phyloP scores from a whole-genome alignment of 2,329 filamentous ascomycete species.

The Colletotrichum australisinense region DNA sequence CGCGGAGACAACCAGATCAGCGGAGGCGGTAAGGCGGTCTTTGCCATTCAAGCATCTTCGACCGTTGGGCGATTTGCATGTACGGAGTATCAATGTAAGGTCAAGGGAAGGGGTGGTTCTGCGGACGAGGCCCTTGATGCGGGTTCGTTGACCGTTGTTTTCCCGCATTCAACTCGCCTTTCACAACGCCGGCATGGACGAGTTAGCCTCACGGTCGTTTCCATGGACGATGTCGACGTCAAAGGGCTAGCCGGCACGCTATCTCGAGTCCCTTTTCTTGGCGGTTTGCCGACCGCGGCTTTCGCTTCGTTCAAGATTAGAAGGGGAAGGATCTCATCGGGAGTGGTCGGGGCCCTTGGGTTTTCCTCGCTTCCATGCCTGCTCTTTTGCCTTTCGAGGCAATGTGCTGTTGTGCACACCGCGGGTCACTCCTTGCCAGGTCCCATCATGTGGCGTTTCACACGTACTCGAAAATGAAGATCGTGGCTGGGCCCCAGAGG shows the following conservation, averaged over 20 bases:
- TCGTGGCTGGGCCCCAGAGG: slow-evolving; percentile 13
- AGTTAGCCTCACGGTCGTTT: slow-evolving; percentile 5
- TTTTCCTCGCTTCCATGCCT: neutral
- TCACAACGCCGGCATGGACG: neutral
- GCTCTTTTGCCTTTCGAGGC: neutral
- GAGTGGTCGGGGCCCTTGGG: neutral
- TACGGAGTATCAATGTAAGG: neutral
- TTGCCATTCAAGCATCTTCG: neutral
- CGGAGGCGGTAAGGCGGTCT: neutral
- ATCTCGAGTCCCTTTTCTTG: slow-evolving; percentile 28
- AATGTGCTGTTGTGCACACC: neutral
- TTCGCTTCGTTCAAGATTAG: slow-evolving; percentile 11
- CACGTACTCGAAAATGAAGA: slow-evolving; percentile 14
- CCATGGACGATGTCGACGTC: slow-evolving; percentile 5
- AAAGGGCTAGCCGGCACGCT: slow-evolving; percentile 30
- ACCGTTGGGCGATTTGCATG: neutral
- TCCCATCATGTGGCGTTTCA: slow-evolving; percentile 17
- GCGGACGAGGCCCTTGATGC: slow-evolving; percentile 18
- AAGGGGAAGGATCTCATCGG: neutral
- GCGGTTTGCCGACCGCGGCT: slow-evolving; percentile 11
- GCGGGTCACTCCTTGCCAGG: neutral
- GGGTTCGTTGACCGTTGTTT: slow-evolving; percentile 6
- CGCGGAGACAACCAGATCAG: neutral
- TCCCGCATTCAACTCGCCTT: slow-evolving; percentile 14
- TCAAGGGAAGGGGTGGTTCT: neutral